These are phyloP conservation scores for Mycena citricolor DNA, from an alignment of 1,284 basidiomycete species.

Conservation along the genomic window DNA sequence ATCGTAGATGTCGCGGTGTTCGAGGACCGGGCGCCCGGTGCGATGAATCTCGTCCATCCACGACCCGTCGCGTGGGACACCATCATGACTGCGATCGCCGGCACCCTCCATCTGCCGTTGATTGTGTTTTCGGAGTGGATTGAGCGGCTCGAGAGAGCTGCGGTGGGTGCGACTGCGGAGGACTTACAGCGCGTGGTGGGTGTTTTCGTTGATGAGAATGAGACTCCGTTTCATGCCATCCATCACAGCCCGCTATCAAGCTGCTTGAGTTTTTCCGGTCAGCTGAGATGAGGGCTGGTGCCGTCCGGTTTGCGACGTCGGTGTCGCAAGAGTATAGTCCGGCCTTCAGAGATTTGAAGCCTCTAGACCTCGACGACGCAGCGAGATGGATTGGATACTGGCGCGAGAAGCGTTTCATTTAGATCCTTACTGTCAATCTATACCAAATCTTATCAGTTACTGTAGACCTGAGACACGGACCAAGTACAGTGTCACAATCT, in stretches of 20 bases:
- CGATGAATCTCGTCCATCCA: slow-evolving; percentile 39
- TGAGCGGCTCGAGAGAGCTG: slow-evolving; percentile 25
- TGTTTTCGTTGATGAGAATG: neutral
- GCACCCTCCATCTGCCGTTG: slow-evolving; percentile 27
- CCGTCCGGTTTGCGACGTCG: slow-evolving; percentile 26
- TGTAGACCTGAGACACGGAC: no score
- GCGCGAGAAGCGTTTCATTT: slow-evolving; percentile 11
- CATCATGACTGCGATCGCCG: slow-evolving; percentile 28
- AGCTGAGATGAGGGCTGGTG: slow-evolving; percentile 25
- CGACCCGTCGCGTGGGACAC: slow-evolving; percentile 32
- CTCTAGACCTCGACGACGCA: slow-evolving; percentile 7
- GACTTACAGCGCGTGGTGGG: slow-evolving; percentile 27
- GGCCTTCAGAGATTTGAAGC: slow-evolving; percentile 23
- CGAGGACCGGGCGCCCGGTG: slow-evolving; percentile 19
- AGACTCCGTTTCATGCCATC: neutral
- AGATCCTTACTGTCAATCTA: no score
- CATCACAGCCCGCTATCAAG: slow-evolving; percentile 35
- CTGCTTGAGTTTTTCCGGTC: slow-evolving; percentile 35
- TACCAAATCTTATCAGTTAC: no score
- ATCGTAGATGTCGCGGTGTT: slow-evolving; percentile 33
- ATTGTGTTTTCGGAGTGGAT: slow-evolving; percentile 35
- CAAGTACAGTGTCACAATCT: no score
- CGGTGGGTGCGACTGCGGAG: slow-evolving; percentile 20
- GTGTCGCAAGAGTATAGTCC: slow-evolving; percentile 26
- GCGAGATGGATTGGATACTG: slow-evolving; percentile 23